Evolutionary conservation across 2,329 filamentous ascomycete genomes (phyloP).

Genomic region (Exophiala spinifera): DNA sequence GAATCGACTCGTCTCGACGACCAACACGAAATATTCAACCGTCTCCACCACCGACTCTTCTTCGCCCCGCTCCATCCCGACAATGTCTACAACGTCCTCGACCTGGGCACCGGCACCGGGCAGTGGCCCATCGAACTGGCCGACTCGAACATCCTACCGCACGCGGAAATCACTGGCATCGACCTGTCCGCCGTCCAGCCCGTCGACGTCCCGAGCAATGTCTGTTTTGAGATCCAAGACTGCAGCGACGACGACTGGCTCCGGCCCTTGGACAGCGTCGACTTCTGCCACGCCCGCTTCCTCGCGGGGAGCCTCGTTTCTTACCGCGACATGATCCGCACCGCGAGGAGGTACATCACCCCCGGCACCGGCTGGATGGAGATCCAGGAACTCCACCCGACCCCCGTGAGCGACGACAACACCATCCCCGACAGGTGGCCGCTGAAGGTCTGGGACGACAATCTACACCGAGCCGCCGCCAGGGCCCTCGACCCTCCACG

Average conservation of each 20-base stretch:
- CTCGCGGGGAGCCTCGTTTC: slow-evolving; percentile 58
- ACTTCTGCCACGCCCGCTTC: slow-evolving; percentile 59
- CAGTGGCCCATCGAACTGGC: slow-evolving; percentile 69
- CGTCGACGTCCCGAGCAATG: slow-evolving; percentile 64
- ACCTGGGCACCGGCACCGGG: slow-evolving; percentile 61
- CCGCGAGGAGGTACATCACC: slow-evolving; percentile 51
- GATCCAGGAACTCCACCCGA: slow-evolving; percentile 45
- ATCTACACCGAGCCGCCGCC: slow-evolving; percentile 44
- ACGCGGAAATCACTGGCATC: slow-evolving; percentile 58
- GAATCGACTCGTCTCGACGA: slow-evolving; percentile 56
- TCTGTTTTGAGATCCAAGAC: slow-evolving; percentile 72
- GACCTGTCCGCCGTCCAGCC: slow-evolving; percentile 69
- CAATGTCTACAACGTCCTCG: slow-evolving; percentile 47
- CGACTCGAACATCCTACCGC: slow-evolving; percentile 50
- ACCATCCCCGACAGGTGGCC: slow-evolving; percentile 50
- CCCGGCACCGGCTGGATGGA: slow-evolving; percentile 53
- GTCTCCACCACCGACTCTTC: slow-evolving; percentile 46
- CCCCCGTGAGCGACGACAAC: slow-evolving; percentile 51
- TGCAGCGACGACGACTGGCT: slow-evolving; percentile 60
- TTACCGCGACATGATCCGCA: slow-evolving; percentile 55
- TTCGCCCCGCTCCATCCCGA: slow-evolving; percentile 46
- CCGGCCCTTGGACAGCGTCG: slow-evolving; percentile 50
- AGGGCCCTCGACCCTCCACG: slow-evolving; percentile 41
- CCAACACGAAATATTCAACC: slow-evolving; percentile 54
- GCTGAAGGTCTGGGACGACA: slow-evolving; percentile 50